phyloP scores from a whole-genome alignment of 2,329 filamentous ascomycete species.

The Talaromyces sp. region DNA sequence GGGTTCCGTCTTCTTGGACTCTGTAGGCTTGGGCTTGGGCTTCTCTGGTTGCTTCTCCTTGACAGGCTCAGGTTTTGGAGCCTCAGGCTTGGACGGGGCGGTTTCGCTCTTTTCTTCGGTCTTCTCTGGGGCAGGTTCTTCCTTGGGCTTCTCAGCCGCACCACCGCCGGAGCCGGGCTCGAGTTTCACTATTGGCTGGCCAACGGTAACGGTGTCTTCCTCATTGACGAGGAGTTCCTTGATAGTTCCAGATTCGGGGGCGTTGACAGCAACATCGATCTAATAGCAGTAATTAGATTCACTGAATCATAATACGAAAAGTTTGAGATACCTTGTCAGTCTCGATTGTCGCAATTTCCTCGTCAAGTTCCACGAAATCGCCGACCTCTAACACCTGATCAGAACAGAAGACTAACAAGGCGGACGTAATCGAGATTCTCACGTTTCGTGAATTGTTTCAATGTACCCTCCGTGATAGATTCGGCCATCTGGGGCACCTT shows the following conservation, averaged over 20 bases:
- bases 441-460: constrained; percentile 91
- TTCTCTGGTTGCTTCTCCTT: constrained; percentile 22
- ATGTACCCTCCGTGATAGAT: constrained; percentile 93
- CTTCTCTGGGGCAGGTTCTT: constrained; percentile 48
- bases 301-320: constrained; percentile 9
- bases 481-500: constrained; percentile 98
- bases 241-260: constrained; percentile 81
- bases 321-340: constrained; percentile 75
- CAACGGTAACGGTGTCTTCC: constrained; percentile 91
- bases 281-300: constrained; percentile 31
- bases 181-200: constrained; percentile 81
- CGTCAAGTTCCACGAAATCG: constrained; percentile 89
- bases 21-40: constrained; percentile 13
- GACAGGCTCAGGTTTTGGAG: constrained; percentile 30
- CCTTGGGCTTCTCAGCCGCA: constrained; percentile 55
- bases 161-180: constrained; percentile 67
- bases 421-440: constrained; percentile 21
- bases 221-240: constrained; percentile 88
- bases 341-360: constrained; percentile 98
- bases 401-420: constrained; percentile 18
- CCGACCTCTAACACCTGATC: constrained; percentile 59
- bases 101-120: constrained; percentile 24
- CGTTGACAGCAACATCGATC: constrained; percentile 97
- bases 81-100: constrained; percentile 25
- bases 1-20: constrained; percentile 29